Conservation (phyloP, 2,329 filamentous ascomycete genomes). For the Sporothrix brunneoviolacea region DNA sequence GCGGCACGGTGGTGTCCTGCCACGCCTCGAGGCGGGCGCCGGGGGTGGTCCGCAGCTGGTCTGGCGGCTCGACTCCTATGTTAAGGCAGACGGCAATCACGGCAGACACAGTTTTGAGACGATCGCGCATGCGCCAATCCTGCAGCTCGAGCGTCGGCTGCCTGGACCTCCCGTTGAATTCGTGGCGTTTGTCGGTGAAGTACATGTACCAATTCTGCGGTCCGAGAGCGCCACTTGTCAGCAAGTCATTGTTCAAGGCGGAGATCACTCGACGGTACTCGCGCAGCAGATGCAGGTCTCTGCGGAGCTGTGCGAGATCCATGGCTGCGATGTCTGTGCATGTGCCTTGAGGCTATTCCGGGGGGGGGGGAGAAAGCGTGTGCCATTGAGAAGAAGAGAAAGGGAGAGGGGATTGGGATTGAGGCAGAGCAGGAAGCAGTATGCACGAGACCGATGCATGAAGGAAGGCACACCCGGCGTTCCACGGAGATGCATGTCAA, state of each 20-base stretch:
- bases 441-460: too few species aligned
- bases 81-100: slow-evolving; percentile 92
- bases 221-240: neutral
- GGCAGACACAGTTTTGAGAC: slow-evolving; percentile 92
- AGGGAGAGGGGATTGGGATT: neutral
- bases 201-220: slow-evolving; percentile 97
- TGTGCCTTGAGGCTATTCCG: too few species aligned
- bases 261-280: too few species aligned
- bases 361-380: too few species aligned
- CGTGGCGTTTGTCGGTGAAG: slow-evolving; percentile 95
- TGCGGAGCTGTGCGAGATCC: too few species aligned
- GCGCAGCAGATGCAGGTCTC: too few species aligned
- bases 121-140: slow-evolving; percentile 96
- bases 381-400: neutral
- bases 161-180: slow-evolving; percentile 84
- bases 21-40: slow-evolving; percentile 93
- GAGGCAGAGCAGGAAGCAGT: too few species aligned
- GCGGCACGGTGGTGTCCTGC: slow-evolving; percentile 81
- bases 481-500: too few species aligned
- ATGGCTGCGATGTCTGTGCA: too few species aligned
- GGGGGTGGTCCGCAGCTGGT: slow-evolving; percentile 91
- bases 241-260: neutral
- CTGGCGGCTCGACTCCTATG: slow-evolving; percentile 93
- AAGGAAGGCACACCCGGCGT: too few species aligned
- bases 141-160: slow-evolving; percentile 60